Percentiles rank a stretch among this genome's conserved stretches.
Conservation (phyloP, 441 rosid genomes). For the Bruguiera hainesii region DNA sequence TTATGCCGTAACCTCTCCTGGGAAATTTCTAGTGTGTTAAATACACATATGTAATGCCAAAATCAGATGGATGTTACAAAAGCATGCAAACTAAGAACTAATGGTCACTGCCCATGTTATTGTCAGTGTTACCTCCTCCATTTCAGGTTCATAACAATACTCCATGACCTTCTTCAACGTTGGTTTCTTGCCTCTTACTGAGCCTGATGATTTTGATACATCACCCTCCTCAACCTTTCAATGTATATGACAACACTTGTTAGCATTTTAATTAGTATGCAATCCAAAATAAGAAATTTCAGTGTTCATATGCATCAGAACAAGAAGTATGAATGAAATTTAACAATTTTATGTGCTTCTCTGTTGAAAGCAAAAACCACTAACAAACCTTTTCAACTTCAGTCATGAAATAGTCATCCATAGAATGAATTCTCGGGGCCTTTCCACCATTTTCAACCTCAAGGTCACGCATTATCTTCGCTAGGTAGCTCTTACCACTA, state of each 20-base stretch:
- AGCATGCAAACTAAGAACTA: not conserved
- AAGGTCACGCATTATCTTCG: constrained; percentile 81
- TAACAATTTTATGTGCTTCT: not conserved
- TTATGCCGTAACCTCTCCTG: constrained; percentile 5
- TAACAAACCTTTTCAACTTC: constrained; percentile 85
- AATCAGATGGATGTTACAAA: constrained; percentile 6
- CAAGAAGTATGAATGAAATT: constrained; percentile 10
- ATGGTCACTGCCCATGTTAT: not conserved
- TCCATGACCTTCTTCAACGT: constrained; percentile 72
- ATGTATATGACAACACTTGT: not conserved
- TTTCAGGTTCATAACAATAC: constrained; percentile 94
- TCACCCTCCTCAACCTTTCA: constrained; percentile 73
- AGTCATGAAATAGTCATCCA: constrained; percentile 97
- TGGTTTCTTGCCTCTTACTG: constrained; percentile 63
- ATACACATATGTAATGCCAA: constrained; percentile 12
- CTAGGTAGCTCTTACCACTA: constrained; percentile 95
- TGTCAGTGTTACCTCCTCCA: constrained; percentile 76
- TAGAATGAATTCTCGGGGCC: constrained; percentile 93
- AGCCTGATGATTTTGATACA: constrained; percentile 49
- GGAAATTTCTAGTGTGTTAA: not conserved
- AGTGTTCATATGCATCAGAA: not conserved
- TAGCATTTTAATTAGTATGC: constrained; percentile 2
- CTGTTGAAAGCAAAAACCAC: constrained; percentile 15
- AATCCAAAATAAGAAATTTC: not conserved
- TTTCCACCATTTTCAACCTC: constrained; percentile 87